A percentile compares a stretch with the other conserved stretches of the same genome.
phyloP scores from a whole-genome alignment of 768 basidiomycete species.

The Psilocybe subaeruginosa region DNA sequence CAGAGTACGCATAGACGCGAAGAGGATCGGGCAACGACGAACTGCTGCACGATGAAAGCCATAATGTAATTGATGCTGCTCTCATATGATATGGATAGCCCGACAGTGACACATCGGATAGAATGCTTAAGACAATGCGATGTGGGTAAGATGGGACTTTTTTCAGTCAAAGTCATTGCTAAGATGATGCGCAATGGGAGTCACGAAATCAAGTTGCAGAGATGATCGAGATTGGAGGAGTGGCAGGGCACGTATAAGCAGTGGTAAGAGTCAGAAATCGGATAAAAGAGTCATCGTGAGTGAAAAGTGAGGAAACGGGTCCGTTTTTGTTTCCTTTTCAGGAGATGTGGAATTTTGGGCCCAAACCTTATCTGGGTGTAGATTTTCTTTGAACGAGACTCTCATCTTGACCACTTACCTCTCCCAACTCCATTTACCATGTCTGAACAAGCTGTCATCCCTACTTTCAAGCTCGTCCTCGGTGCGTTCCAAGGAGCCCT shows the following conservation, averaged over 20 bases:
- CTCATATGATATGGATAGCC: no score
- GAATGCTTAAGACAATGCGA: no score
- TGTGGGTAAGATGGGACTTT: no score
- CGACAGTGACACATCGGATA: no score
- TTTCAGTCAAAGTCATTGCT: no score
- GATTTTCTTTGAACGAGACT: constrained; percentile 31
- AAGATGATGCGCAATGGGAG: no score
- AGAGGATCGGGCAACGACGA: not conserved
- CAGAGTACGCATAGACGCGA: not conserved
- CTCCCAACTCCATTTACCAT: constrained; percentile 35
- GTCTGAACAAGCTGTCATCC: constrained; percentile 51
- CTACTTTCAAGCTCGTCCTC: constrained; percentile 98
- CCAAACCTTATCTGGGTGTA: constrained; percentile 47
- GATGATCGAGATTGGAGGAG: not conserved
- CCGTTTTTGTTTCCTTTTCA: constrained; percentile 28
- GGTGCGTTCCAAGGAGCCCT: constrained; percentile 54
- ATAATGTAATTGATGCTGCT: no score
- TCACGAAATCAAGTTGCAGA: no score
- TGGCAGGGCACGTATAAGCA: no score
- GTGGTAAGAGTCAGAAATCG: not conserved
- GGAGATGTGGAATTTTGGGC: constrained; percentile 29
- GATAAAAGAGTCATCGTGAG: not conserved
- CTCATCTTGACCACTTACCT: constrained; percentile 26
- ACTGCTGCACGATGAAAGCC: no score
- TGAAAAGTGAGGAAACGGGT: constrained; percentile 15